Evolutionary conservation across 306 rosid species (phyloP).

Genomic region (Cicer bijugum): DNA sequence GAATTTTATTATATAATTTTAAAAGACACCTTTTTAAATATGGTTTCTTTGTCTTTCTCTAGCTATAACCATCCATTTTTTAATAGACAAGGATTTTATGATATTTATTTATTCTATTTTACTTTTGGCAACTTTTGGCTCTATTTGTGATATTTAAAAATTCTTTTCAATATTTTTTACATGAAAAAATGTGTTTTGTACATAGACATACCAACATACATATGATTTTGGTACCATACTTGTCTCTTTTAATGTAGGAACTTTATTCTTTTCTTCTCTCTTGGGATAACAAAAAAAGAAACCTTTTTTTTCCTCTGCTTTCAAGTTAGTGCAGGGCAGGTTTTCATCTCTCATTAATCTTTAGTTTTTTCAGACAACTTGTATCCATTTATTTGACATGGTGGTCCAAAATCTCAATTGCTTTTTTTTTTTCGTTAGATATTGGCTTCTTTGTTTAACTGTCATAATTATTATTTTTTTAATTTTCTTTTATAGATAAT

Average conservation of each 20-base stretch:
- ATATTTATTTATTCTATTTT: slow-evolving; percentile 12
- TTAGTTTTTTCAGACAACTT: slow-evolving; percentile 50
- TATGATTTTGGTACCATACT: slow-evolving; percentile 44
- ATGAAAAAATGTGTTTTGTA: slow-evolving; percentile 20
- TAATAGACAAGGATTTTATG: neutral
- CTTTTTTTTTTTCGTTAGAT: slow-evolving; percentile 53
- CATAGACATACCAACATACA: slow-evolving; percentile 40
- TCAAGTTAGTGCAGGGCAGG: slow-evolving; percentile 60
- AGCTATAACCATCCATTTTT: slow-evolving; percentile 38
- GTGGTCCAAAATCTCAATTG: slow-evolving; percentile 65
- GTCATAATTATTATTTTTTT: slow-evolving; percentile 41
- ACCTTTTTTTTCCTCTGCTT: slow-evolving; percentile 42
- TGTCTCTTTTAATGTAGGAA: slow-evolving; percentile 48
- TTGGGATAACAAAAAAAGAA: slow-evolving; percentile 83
- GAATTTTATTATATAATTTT: slow-evolving; percentile 47
- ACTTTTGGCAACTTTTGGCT: slow-evolving; percentile 52
- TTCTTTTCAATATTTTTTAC: slow-evolving; percentile 11
- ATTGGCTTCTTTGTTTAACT: slow-evolving; percentile 51
- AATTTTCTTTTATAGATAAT: too few species aligned
- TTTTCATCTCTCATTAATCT: slow-evolving; percentile 44
- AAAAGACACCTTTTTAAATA: neutral
- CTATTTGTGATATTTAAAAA: slow-evolving; percentile 26
- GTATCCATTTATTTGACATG: slow-evolving; percentile 56
- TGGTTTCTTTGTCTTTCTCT: slow-evolving; percentile 58
- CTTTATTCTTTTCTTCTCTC: slow-evolving; percentile 80